Conservation (phyloP, 805 yeast genomes). For the Candida caryicola region DNA sequence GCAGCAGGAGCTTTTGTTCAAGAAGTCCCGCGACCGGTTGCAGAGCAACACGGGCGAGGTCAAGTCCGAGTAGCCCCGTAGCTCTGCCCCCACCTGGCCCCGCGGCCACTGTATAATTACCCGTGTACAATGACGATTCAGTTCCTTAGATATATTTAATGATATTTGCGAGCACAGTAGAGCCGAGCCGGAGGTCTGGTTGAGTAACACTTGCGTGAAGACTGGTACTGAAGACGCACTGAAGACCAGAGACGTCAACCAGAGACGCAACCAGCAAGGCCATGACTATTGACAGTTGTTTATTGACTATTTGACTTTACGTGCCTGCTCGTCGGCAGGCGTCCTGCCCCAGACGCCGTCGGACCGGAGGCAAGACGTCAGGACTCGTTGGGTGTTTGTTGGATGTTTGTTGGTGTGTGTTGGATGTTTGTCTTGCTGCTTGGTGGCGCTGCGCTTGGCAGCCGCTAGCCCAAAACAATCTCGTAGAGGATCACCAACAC, state of each 20-base stretch:
- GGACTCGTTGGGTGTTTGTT: neutral
- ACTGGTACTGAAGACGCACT: too few relatives aligned
- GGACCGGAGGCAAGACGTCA: too few relatives aligned
- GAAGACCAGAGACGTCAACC: too few relatives aligned
- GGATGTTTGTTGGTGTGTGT: too few relatives aligned
- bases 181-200: too few relatives aligned
- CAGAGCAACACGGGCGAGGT: conserved; percentile 31
- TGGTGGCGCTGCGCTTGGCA: neutral
- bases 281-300: too few relatives aligned
- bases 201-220: too few relatives aligned
- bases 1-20: conserved; percentile 91
- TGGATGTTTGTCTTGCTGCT: neutral
- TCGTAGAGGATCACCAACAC: conserved; percentile 67
- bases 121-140: conserved; percentile 4
- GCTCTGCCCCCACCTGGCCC: neutral
- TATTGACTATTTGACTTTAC: too few relatives aligned
- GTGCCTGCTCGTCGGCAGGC: too few relatives aligned
- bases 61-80: conserved; percentile 8
- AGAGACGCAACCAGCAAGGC: too few relatives aligned
- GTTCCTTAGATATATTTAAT: neutral
- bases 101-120: conserved; percentile 5
- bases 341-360: too few relatives aligned
- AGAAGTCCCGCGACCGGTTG: conserved; percentile 66
- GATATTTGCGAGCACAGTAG: neutral
- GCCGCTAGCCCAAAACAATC: conserved; percentile 54